Conservation (phyloP, 441 rosid species). For the Melastoma candidum region DNA sequence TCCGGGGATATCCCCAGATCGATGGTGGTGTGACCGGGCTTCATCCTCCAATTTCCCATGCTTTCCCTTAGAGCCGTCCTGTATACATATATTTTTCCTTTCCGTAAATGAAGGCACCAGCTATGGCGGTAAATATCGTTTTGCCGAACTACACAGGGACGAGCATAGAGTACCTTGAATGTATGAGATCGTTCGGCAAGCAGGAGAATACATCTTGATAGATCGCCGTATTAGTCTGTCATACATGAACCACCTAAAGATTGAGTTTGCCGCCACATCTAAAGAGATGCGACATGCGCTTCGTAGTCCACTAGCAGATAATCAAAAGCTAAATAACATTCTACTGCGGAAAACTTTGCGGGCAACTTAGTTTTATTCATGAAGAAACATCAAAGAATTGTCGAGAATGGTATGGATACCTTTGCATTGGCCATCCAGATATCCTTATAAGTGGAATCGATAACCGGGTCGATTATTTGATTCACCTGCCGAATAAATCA, state of each 20-base stretch:
- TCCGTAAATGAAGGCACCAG: too few relatives aligned
- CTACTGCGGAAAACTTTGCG: too few relatives aligned
- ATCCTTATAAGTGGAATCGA: slow-evolving; percentile 82
- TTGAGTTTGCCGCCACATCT: background rate
- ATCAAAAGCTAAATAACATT: too few relatives aligned
- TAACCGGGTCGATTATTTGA: slow-evolving; percentile 65
- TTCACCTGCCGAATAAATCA: slow-evolving; percentile 32
- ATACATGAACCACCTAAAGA: slow-evolving; percentile 7
- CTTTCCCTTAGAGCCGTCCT: slow-evolving; percentile 75
- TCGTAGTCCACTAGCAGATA: too few relatives aligned
- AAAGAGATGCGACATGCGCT: too few relatives aligned
- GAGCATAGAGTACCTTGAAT: slow-evolving; percentile 47
- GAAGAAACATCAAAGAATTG: too few relatives aligned
- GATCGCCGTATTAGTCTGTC: slow-evolving; percentile 75
- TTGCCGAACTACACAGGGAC: too few relatives aligned
- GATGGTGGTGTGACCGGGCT: slow-evolving; percentile 78
- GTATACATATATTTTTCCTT: slow-evolving; percentile 8
- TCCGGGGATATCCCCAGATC: slow-evolving; percentile 86
- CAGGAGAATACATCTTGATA: slow-evolving; percentile 95
- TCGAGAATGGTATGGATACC: slow-evolving; percentile 25
- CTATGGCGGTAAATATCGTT: too few relatives aligned
- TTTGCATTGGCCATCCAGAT: slow-evolving; percentile 82
- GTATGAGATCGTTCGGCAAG: slow-evolving; percentile 84
- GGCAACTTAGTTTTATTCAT: too few relatives aligned
- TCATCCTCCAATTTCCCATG: slow-evolving; percentile 68